Percentiles rank a stretch among this genome's conserved stretches.
These are phyloP conservation scores for Carpinus viminea DNA, from an alignment of 306 rosid genomes.

Conservation along the genomic window DNA sequence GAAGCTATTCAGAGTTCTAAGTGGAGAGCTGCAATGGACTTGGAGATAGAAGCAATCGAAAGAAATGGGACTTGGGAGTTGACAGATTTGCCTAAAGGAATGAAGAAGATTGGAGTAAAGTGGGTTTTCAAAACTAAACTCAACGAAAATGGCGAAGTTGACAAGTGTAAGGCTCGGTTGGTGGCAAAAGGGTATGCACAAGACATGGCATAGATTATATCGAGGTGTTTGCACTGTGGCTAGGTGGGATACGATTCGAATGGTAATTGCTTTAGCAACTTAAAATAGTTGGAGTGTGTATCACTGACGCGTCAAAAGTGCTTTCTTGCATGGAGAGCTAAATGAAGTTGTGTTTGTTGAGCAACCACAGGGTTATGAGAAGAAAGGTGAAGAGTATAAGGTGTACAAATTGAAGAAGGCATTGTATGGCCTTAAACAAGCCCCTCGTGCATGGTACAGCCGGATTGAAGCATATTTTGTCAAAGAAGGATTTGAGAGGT, in stretches of 20 bases:
- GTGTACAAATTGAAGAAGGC: not conserved
- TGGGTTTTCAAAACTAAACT: slow-evolving; percentile 11
- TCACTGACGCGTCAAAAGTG: not conserved
- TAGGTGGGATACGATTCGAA: not conserved
- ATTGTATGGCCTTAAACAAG: not conserved
- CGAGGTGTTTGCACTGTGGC: slow-evolving; percentile 9
- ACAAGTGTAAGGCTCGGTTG: not conserved
- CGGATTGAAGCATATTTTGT: not conserved
- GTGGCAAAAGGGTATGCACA: slow-evolving; percentile 5
- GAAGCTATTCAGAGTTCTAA: not conserved
- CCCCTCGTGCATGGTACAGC: not conserved
- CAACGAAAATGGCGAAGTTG: slow-evolving; percentile 1
- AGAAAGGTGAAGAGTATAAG: not conserved
- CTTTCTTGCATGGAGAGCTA: not conserved
- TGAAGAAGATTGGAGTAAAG: not conserved
- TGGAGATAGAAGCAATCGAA: not conserved
- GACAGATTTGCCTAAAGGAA: not conserved
- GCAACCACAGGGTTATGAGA: not conserved
- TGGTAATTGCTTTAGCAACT: not conserved
- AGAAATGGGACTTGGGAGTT: not conserved
- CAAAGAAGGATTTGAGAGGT: not conserved
- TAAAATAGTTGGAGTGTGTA: not conserved
- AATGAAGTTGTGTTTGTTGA: not conserved
- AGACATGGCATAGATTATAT: too few relatives aligned
- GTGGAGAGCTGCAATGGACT: not conserved